Conservation (phyloP, 106 monocot genomes). For the Acanthochlamys bracteata region DNA sequence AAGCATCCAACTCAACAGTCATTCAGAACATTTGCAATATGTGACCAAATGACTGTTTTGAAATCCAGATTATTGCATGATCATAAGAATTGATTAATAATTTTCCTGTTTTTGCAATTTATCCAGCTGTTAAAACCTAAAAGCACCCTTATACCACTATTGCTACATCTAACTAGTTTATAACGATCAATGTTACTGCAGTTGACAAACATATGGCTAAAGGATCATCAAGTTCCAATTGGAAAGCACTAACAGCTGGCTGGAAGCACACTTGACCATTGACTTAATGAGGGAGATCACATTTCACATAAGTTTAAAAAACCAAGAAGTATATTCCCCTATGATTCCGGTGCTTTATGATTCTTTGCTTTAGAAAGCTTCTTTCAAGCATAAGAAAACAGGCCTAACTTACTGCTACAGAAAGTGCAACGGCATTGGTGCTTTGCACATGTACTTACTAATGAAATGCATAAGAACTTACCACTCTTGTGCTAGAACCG, state of each 20-base stretch:
- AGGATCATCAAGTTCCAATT: too few relatives aligned
- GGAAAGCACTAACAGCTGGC: too few relatives aligned
- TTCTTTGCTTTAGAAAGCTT: not conserved
- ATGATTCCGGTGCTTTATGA: not conserved
- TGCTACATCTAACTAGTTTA: too few relatives aligned
- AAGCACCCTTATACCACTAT: too few relatives aligned
- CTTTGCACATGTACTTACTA: not conserved
- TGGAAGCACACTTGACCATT: too few relatives aligned
- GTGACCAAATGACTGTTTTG: not conserved
- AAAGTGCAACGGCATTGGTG: not conserved
- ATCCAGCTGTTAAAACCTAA: too few relatives aligned
- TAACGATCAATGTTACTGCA: too few relatives aligned
- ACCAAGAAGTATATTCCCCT: not conserved
- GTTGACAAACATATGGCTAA: too few relatives aligned
- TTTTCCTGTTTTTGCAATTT: too few relatives aligned
- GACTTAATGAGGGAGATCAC: too few relatives aligned
- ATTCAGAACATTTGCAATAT: not conserved
- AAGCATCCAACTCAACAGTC: not conserved
- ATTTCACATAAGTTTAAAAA: too few relatives aligned
- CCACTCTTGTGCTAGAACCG: constrained; percentile 29
- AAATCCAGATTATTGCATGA: not conserved
- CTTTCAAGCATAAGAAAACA: not conserved
- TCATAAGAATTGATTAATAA: not conserved
- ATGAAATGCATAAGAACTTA: not conserved
- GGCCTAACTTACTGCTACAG: not conserved